phyloP scores from a whole-genome alignment of 2,329 filamentous ascomycete species.

The Aspergillus versicolor region DNA sequence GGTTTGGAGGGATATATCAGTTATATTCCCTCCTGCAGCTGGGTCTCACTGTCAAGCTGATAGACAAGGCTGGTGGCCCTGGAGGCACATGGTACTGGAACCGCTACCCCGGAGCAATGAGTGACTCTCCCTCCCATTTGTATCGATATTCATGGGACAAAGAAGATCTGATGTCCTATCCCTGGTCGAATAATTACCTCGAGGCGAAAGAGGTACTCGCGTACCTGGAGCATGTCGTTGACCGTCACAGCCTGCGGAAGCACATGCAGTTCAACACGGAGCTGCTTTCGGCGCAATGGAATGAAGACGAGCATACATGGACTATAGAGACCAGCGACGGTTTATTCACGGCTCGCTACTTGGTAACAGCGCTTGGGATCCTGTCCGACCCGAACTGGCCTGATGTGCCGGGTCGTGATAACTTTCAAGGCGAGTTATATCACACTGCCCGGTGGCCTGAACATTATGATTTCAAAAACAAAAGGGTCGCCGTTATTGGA shows the following conservation, averaged over 20 bases:
- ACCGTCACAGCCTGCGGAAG: constrained; percentile 33
- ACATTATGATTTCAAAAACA: not conserved
- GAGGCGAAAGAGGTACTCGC: constrained; percentile 33
- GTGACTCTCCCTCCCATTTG: constrained; percentile 49
- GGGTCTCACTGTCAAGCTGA: constrained; percentile 22
- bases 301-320: constrained; percentile 32
- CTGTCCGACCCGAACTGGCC: constrained; percentile 40
- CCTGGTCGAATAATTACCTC: constrained; percentile 39
- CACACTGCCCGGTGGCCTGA: constrained; percentile 33
- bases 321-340: not conserved
- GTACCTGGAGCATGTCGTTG: constrained; percentile 35
- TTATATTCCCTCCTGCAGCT: constrained; percentile 44
- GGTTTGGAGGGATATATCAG: constrained; percentile 34
- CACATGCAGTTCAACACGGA: constrained; percentile 45
- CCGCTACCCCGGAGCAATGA: constrained; percentile 48
- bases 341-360: constrained; percentile 28
- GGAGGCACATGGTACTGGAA: constrained; percentile 53
- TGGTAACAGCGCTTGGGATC: constrained; percentile 40
- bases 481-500: constrained; percentile 48
- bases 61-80: constrained; percentile 18
- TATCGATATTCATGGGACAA: constrained; percentile 35
- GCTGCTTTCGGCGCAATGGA: constrained; percentile 34
- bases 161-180: constrained; percentile 28
- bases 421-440: constrained; percentile 39
- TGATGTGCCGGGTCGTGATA: constrained; percentile 35